Base-by-base conservation (phyloP, 129 eudicot genomes). In the Flaveria sonorensis region DNA sequence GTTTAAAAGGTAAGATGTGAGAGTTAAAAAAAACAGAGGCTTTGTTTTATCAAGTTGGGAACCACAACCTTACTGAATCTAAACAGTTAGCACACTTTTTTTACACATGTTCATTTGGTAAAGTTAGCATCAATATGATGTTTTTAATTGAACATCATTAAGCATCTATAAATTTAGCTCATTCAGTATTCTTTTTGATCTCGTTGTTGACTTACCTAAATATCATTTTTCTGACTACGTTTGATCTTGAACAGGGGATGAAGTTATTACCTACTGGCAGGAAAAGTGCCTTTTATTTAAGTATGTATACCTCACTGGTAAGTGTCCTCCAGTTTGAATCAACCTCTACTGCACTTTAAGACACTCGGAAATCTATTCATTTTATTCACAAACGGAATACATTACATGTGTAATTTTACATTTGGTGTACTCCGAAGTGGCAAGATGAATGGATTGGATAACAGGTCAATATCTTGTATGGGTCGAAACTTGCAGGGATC, bases 261-360 rank as follows among this genome's bases (percentile, higher is more conserved):
- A 93, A 91, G 72, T 77, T 93, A 76, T 75, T 93, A 83, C 98
- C 98, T 46, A 87, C 93, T 76, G 98, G 98, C 79, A 83, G 98
- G 79, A 93, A 93, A 86, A 93, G 71, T 84, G 80, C 85, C 67
- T 85, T 93, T 32, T 93, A 90, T 83, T 77, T 89, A 61, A 82
- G 88, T 32, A 71, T 93, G 52, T 90, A 89, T 79, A 88, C 92
- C 68, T 82, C 93, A 67, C 81, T 88, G 78, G 96, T 90, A 56
- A 85, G 93, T 79, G 15, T 40, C 46, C 68, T 70, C 51, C 21
- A 16, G 48, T 73, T 72, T 62, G 64, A 23, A 69, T 57, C 30
- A 0, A 20, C 40, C 53, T 20, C 52, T 51, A 67, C 53, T 36
- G 67, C 42, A 36, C 43, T 72, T 55, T 18, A 19, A 36, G 52